Percentiles rank a stretch among this genome's conserved stretches.
These are phyloP conservation scores for Gremmenia infestans DNA, from an alignment of 2,329 filamentous ascomycete genomes.

Conservation along the genomic window DNA sequence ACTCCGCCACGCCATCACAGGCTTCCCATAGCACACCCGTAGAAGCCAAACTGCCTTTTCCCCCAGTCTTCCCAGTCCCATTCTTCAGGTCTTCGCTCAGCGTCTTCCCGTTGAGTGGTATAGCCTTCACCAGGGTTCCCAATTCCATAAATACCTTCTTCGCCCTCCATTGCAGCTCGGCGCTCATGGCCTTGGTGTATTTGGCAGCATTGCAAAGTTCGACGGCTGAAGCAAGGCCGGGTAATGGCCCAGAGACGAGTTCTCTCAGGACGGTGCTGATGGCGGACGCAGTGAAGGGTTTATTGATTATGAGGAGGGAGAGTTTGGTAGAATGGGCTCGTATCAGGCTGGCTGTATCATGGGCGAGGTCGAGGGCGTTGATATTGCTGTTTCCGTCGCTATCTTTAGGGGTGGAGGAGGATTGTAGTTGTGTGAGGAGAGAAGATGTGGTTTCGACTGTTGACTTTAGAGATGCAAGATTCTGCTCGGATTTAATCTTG, in stretches of 20 bases:
- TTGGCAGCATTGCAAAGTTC: slow-evolving; percentile 56
- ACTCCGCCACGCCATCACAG: slow-evolving; percentile 65
- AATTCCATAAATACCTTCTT: slow-evolving; percentile 60
- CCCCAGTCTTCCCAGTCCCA: slow-evolving; percentile 32
- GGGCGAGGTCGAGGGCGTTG: slow-evolving; percentile 62
- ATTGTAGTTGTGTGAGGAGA: slow-evolving; percentile 25
- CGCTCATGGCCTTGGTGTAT: slow-evolving; percentile 60
- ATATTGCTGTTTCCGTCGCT: slow-evolving; percentile 25
- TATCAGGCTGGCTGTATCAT: slow-evolving; percentile 67
- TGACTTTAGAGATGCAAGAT: slow-evolving; percentile 20
- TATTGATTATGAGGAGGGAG: slow-evolving; percentile 78
- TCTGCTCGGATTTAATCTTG: slow-evolving; percentile 15
- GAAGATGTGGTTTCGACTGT: slow-evolving; percentile 21
- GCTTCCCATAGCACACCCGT: slow-evolving; percentile 80
- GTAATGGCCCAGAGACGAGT: slow-evolving; percentile 67
- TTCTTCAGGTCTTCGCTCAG: slow-evolving; percentile 44
- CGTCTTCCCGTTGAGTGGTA: slow-evolving; percentile 55
- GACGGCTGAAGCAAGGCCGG: slow-evolving; percentile 66
- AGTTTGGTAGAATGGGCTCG: slow-evolving; percentile 83
- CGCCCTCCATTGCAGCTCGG: slow-evolving; percentile 57
- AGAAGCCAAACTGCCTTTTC: slow-evolving; percentile 52
- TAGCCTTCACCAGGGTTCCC: slow-evolving; percentile 51
- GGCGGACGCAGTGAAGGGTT: slow-evolving; percentile 79
- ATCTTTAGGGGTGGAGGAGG: slow-evolving; percentile 9
- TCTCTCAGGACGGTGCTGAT: slow-evolving; percentile 66